Evolutionary conservation across 768 basidiomycete genomes (phyloP).

Genomic region (Pleurotus tuoliensis): DNA sequence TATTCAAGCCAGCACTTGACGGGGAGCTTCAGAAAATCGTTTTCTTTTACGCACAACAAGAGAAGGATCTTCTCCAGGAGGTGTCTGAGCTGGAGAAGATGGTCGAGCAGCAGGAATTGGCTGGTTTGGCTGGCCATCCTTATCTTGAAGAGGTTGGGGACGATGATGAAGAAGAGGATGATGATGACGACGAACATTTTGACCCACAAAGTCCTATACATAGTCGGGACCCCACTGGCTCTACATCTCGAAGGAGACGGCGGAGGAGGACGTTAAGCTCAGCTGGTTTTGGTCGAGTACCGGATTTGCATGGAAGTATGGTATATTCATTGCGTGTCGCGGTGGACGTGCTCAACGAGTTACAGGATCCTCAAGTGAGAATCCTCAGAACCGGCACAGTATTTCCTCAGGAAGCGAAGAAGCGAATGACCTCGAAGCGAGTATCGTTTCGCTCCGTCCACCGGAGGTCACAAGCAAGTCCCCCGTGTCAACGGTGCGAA

Average conservation of each 20-base stretch:
- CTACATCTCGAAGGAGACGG: slow-evolving; percentile 1
- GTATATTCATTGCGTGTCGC: background rate
- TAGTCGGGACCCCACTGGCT: slow-evolving; percentile 16
- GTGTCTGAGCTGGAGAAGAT: slow-evolving; percentile 54
- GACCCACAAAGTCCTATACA: slow-evolving; percentile 30
- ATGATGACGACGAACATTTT: slow-evolving; percentile 39
- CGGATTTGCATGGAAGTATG: background rate
- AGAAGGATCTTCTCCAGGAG: slow-evolving; percentile 65
- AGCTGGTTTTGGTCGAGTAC: slow-evolving; percentile 13
- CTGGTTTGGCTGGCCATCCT: slow-evolving; percentile 44
- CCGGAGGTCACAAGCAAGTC: slow-evolving; percentile 5
- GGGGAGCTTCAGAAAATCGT: slow-evolving; percentile 79
- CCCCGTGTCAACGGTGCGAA: slow-evolving; percentile 2
- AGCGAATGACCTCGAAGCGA: slow-evolving; percentile 36
- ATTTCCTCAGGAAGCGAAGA: slow-evolving; percentile 32
- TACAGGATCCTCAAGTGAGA: slow-evolving; percentile 1
- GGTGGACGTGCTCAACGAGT: background rate
- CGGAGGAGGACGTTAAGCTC: slow-evolving; percentile 33
- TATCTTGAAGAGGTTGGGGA: slow-evolving; percentile 58
- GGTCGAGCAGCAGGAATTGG: slow-evolving; percentile 56
- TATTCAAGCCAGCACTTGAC: slow-evolving; percentile 76
- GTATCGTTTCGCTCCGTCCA: slow-evolving; percentile 24
- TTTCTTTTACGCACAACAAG: slow-evolving; percentile 75
- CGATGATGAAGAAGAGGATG: slow-evolving; percentile 56
- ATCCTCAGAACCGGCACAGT: slow-evolving; percentile 16